These are phyloP conservation scores for Filobasidium wieringae DNA, from an alignment of 768 basidiomycete species.

Conservation along the genomic window DNA sequence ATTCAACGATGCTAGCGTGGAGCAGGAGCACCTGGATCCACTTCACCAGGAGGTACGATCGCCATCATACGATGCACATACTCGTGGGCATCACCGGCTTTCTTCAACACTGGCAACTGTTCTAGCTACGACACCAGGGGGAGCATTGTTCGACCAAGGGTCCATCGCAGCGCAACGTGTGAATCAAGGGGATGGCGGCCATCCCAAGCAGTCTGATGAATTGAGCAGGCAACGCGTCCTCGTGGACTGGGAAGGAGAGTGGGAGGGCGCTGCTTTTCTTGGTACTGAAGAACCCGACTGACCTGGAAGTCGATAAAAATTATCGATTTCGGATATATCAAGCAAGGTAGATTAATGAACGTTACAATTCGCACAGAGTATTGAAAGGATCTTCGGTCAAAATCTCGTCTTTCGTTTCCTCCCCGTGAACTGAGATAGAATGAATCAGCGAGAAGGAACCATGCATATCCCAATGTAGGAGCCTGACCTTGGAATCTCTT, in stretches of 20 bases:
- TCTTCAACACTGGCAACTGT: too few species aligned
- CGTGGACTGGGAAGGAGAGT: not conserved
- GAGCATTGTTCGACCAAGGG: too few species aligned
- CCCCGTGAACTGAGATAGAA: conserved; percentile 56
- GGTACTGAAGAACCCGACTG: not conserved
- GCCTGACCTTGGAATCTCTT: conserved; percentile 39
- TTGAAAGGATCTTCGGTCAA: conserved; percentile 38
- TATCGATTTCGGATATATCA: not conserved
- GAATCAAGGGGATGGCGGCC: too few species aligned
- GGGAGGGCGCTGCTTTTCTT: not conserved
- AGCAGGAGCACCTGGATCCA: too few species aligned
- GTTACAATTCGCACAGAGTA: not conserved
- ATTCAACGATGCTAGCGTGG: too few species aligned
- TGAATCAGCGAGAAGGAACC: not conserved
- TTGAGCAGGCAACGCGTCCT: not conserved
- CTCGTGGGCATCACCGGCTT: too few species aligned
- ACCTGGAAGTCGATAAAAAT: too few species aligned
- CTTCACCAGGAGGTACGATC: too few species aligned
- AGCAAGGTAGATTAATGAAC: not conserved
- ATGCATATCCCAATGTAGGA: not conserved
- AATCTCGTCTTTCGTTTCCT: conserved; percentile 71
- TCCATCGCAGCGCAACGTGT: too few species aligned
- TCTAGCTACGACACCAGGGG: too few species aligned
- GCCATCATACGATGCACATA: too few species aligned
- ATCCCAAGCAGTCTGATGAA: not conserved